Percentiles rank a stretch among this genome's conserved stretches.
These are phyloP conservation scores for Suhomyces emberorum DNA, from an alignment of 805 yeast species.

Conservation along the genomic window DNA sequence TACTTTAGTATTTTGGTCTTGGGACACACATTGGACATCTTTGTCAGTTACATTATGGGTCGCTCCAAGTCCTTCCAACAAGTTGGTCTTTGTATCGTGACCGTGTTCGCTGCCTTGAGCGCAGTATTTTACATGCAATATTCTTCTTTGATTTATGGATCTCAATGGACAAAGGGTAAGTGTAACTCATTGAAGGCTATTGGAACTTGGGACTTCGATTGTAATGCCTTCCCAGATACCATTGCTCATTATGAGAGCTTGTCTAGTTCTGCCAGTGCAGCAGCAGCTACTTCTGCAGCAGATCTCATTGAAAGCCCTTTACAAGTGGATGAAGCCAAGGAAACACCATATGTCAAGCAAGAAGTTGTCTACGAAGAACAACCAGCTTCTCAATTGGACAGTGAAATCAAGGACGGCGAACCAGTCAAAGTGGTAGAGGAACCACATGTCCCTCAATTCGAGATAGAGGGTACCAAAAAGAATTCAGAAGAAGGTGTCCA, in stretches of 20 bases:
- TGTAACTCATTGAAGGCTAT: conserved; percentile 64
- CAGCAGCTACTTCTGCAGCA: conserved; percentile 10
- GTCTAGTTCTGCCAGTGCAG: conserved; percentile 5
- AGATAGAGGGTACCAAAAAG: conserved; percentile 8
- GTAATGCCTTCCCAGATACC: conserved; percentile 51
- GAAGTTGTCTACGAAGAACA: conserved; percentile 6
- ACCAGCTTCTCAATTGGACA: conserved; percentile 1
- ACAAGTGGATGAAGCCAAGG: conserved; percentile 20
- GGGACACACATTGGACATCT: conserved; percentile 62
- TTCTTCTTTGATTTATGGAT: conserved; percentile 75
- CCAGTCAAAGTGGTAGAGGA: conserved; percentile 8
- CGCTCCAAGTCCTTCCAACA: conserved; percentile 39
- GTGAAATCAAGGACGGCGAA: conserved; percentile 6
- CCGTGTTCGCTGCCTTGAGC: conserved; percentile 47
- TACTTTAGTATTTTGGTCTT: conserved; percentile 81
- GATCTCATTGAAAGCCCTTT: conserved; percentile 11
- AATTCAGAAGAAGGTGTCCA: conserved; percentile 3
- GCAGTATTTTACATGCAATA: conserved; percentile 55
- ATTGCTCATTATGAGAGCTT: conserved; percentile 20
- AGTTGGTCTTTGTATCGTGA: conserved; percentile 45
- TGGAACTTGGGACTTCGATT: conserved; percentile 84
- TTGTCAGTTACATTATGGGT: conserved; percentile 39
- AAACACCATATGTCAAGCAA: conserved; percentile 16
- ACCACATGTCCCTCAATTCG: conserved; percentile 12
- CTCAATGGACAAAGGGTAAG: conserved; percentile 68